phyloP scores from a whole-genome alignment of 768 basidiomycete species.

The Ramaria sp. region DNA sequence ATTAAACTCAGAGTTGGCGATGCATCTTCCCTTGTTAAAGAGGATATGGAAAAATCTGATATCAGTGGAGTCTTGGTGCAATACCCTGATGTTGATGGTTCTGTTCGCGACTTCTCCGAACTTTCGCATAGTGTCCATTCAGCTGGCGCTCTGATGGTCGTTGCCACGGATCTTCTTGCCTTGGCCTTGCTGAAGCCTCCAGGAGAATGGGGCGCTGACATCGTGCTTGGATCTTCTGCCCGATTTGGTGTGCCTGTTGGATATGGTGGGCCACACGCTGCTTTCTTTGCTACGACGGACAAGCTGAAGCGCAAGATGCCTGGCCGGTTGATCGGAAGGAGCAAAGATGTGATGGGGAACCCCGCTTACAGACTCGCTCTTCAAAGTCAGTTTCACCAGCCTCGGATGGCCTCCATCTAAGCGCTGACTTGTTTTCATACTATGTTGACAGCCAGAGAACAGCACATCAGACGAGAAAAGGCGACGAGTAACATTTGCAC shows the following conservation, averaged over 20 bases:
- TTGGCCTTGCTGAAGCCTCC: conserved; percentile 89
- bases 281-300: conserved; percentile 93
- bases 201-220: conserved; percentile 97
- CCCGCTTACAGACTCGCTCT: conserved; percentile 87
- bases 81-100: conserved; percentile 88
- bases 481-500: conserved; percentile 99
- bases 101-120: conserved; percentile 58
- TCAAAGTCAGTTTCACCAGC: conserved; percentile 60
- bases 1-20: conserved; percentile 72
- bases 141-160: conserved; percentile 70
- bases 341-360: conserved; percentile 74
- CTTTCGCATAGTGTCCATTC: conserved; percentile 63
- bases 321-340: conserved; percentile 88
- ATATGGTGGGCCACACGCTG: conserved; percentile 96
- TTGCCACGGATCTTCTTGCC: conserved; percentile 87
- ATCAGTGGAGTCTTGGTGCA: conserved; percentile 86
- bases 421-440: neutral
- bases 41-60: conserved; percentile 44
- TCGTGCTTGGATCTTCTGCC: conserved; percentile 90
- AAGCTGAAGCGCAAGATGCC: conserved; percentile 96
- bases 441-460: conserved; percentile 64
- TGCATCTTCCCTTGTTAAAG: conserved; percentile 36
- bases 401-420: neutral
- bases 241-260: conserved; percentile 95
- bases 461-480: conserved; percentile 95